These are phyloP conservation scores for Penicillium samsonianum DNA, from an alignment of 495 filamentous ascomycete species.

Conservation along the genomic window DNA sequence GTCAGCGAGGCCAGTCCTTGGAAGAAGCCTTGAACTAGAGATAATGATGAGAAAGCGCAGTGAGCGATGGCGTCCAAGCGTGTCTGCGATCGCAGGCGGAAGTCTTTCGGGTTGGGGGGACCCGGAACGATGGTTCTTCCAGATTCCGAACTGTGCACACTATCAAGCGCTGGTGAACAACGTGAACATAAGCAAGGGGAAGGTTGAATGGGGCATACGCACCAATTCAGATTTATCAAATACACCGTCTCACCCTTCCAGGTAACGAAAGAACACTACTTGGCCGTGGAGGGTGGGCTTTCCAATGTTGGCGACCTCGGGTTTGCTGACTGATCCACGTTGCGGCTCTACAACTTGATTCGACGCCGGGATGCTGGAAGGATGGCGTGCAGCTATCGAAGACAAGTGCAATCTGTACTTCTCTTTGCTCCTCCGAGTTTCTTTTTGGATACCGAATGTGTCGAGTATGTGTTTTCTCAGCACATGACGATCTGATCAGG, in stretches of 20 bases:
- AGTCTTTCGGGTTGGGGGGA: conserved; percentile 34
- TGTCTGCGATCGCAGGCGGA: conserved; percentile 37
- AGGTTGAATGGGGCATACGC: conserved; percentile 18
- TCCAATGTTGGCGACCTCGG: conserved; percentile 1
- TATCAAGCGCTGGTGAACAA: conserved; percentile 8
- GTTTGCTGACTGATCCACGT: conserved; percentile 6
- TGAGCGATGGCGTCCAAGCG: conserved; percentile 22
- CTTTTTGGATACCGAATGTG: neutral
- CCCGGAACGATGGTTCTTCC: conserved; percentile 48
- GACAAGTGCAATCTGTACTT: conserved; percentile 8
- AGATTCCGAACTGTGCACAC: conserved; percentile 18
- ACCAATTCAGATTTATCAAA: conserved; percentile 16
- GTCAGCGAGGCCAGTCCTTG: conserved; percentile 5
- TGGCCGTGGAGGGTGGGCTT: neutral
- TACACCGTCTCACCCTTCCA: conserved; percentile 2
- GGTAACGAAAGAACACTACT: conserved; percentile 8
- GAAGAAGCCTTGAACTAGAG: conserved; percentile 4
- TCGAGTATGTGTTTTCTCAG: neutral
- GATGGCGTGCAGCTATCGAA: conserved; percentile 8
- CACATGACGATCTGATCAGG: conserved; percentile 3
- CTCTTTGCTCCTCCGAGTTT: neutral
- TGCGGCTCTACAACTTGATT: conserved; percentile 32
- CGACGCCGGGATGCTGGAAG: conserved; percentile 9
- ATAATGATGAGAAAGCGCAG: conserved; percentile 17
- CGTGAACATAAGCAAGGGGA: conserved; percentile 27